Evolutionary conservation across 2,329 filamentous ascomycete genomes (phyloP), one percentile per base, ranked within the genome.

Genomic region (Karstenula rhodostoma): DNA sequence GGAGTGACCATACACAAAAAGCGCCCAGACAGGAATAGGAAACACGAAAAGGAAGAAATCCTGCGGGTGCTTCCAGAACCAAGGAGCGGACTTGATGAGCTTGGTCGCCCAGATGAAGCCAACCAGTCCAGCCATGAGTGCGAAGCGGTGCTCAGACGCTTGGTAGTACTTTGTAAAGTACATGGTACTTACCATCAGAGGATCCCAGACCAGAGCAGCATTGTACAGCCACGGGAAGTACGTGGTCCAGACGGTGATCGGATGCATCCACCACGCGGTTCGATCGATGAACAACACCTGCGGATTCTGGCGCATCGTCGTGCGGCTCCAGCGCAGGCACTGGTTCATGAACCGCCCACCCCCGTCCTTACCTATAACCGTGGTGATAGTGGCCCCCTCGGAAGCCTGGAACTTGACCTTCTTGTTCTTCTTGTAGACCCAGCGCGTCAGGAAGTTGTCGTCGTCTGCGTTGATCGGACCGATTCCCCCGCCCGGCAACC

Each of bases 401-500:
- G 77, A 78, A 58, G 82, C 81, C 67, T 89, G 86, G 49, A 88
- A 81, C 57, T 81, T 80, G 55, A 87, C 79, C 3, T 79, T 74
- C 78, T 79, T 79, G 4, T 79, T 74, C 78, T 79, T 85, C 6
- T 79, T 79, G 3, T 79, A 66, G 25, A 82, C 76, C 63, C 80
- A 84, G 8, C 86, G 79, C 0, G 86, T 88, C 27, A 85, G 76
- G 63, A 84, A 88, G 29, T 71, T 74, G 46, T 77, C 73, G n/a
- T 77, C 74, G 13, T 74, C 73, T 1, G 72, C 66, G 9, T 66
- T 66, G 3, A 75, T 53, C 9, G 66, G 69, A 7, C 69, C 68
- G 33, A 59, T 61, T 3, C 67, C 67, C 9, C 52, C 48, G 13
- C 29, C 29, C 32, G 61, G 58, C 7, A 29, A 9, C 2, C 58